Conservation (phyloP, 225 moss, liverwort and hornwort genomes). For the Marchantia polymorpha region DNA sequence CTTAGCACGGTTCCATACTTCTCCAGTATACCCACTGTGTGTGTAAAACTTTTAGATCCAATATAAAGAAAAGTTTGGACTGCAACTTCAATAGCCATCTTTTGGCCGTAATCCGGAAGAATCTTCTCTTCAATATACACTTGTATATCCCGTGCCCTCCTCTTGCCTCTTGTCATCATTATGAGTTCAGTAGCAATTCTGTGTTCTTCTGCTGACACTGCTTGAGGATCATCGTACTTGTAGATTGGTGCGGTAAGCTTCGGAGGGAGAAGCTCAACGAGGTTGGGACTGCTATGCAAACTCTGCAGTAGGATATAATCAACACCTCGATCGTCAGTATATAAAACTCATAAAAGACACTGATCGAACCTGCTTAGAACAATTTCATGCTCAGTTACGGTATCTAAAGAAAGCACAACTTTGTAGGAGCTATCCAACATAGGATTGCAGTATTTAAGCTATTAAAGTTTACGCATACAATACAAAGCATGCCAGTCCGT, state of each 20-base stretch:
- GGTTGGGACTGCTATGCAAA: slow-evolving; percentile 65
- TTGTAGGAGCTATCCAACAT: not conserved
- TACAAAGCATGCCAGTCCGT: not conserved
- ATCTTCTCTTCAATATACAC: slow-evolving; percentile 87
- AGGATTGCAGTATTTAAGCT: not conserved
- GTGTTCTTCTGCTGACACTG: slow-evolving; percentile 53
- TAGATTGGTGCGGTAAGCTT: slow-evolving; percentile 56
- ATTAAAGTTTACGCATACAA: not conserved
- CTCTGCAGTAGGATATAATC: slow-evolving; percentile 36
- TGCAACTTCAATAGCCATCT: slow-evolving; percentile 71
- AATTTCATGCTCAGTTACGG: not conserved
- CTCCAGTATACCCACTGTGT: slow-evolving; percentile 83
- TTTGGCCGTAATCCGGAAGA: slow-evolving; percentile 62
- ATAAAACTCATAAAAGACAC: not conserved
- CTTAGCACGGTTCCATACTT: slow-evolving; percentile 89
- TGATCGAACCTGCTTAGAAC: not conserved
- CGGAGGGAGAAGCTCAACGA: slow-evolving; percentile 81
- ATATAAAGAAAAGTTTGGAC: slow-evolving; percentile 85
- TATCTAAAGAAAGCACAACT: not conserved
- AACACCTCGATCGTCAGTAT: not conserved
- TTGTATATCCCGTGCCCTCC: slow-evolving; percentile 81
- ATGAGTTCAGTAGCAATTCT: slow-evolving; percentile 69
- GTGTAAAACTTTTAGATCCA: slow-evolving; percentile 95
- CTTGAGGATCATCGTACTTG: slow-evolving; percentile 66
- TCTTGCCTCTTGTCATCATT: slow-evolving; percentile 71